These are phyloP conservation scores for Rhodotorula paludigena DNA, from an alignment of 768 basidiomycete species.

Conservation along the genomic window DNA sequence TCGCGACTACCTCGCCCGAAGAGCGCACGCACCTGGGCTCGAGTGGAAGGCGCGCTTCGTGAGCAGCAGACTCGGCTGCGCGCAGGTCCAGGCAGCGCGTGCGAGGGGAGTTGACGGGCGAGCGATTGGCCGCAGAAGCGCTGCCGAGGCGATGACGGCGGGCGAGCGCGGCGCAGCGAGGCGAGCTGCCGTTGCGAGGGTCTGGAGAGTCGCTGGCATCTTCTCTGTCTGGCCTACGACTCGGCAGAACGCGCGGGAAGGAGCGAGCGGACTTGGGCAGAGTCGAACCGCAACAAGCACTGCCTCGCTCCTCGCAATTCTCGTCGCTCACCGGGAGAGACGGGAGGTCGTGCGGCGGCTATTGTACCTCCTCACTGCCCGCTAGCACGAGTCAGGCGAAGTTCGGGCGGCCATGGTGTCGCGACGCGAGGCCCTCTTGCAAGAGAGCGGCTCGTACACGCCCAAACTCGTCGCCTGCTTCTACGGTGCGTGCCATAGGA, in stretches of 20 bases:
- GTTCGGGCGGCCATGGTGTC: background rate
- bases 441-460: slow-evolving; percentile 55
- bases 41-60: slow-evolving; percentile 3
- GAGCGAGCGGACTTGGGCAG: no score
- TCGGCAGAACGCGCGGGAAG: no score
- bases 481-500: slow-evolving; percentile 51
- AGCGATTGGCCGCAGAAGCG: background rate
- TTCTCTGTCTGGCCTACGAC: no score
- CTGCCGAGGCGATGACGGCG: background rate
- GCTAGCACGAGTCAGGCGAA: background rate
- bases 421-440: background rate
- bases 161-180: background rate
- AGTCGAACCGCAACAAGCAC: no score
- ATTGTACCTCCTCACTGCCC: no score
- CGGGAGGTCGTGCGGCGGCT: no score
- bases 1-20: no score
- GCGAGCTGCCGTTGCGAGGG: background rate
- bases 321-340: no score
- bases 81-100: background rate
- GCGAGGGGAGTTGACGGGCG: background rate
- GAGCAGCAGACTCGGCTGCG: background rate
- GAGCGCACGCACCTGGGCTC: background rate
- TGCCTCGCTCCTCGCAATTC: no score
- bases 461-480: slow-evolving; percentile 66
- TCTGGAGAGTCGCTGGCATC: background rate